phyloP scores from a whole-genome alignment of 805 yeast genomes.

The Starmerella geochares region DNA sequence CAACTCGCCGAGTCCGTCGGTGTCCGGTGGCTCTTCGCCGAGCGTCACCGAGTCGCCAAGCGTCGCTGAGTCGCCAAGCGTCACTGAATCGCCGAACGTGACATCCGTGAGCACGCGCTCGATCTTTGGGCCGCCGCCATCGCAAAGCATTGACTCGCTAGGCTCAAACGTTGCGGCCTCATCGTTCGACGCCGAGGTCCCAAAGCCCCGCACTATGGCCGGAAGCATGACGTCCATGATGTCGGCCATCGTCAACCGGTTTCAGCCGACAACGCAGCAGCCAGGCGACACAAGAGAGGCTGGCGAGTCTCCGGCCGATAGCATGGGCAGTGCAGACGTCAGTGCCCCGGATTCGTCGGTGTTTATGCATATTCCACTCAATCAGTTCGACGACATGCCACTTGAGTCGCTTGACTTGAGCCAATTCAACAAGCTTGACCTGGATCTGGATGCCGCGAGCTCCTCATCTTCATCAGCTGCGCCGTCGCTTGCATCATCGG shows the following conservation, averaged over 20 bases:
- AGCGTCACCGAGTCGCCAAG: not conserved
- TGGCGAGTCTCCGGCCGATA: not conserved
- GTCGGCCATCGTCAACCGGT: not conserved
- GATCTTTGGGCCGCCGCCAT: conserved; percentile 9
- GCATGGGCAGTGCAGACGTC: not conserved
- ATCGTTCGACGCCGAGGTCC: not conserved
- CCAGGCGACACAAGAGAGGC: not conserved
- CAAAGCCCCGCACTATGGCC: not conserved
- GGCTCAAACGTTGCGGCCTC: not conserved
- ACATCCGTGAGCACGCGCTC: conserved; percentile 14
- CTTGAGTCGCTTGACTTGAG: not conserved
- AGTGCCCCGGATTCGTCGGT: not conserved
- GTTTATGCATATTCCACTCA: not conserved
- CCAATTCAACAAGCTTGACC: not conserved
- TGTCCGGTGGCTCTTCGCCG: not conserved
- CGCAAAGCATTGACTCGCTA: not conserved
- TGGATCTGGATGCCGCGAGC: not conserved
- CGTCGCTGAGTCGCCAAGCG: not conserved
- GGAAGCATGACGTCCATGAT: conserved; percentile 4
- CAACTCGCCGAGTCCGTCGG: not conserved
- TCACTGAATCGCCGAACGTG: not conserved
- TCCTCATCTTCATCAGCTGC: not conserved
- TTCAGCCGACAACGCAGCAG: not conserved
- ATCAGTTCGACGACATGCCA: not conserved
- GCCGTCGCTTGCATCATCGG: not conserved